Conservation (phyloP, 2,329 filamentous ascomycete species). For the Phyllachora maydis region DNA sequence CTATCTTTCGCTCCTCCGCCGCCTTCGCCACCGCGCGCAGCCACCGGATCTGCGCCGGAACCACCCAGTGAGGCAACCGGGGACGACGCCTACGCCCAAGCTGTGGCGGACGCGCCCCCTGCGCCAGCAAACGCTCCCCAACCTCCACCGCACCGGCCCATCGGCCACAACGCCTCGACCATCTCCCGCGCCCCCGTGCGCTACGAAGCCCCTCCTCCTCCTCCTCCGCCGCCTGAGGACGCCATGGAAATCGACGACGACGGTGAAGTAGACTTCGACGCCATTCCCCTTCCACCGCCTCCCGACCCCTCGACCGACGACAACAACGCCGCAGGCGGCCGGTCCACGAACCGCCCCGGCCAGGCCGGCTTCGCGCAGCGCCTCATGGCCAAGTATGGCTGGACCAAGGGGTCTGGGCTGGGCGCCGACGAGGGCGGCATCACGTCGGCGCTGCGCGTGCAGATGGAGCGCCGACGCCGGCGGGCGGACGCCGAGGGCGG, state of each 20-base stretch:
- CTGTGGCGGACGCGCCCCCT: constrained; percentile 18
- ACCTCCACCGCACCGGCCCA: constrained; percentile 11
- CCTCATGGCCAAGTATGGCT: constrained; percentile 85
- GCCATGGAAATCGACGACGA: constrained; percentile 18
- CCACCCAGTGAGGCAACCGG: constrained; percentile 39
- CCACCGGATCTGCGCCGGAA: too few species aligned
- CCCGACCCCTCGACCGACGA: constrained; percentile 11
- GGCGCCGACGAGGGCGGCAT: constrained; percentile 72
- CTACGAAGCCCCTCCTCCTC: constrained; percentile 13
- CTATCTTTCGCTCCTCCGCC: constrained; percentile 37
- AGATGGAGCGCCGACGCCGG: constrained; percentile 74
- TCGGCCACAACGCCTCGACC: constrained; percentile 10
- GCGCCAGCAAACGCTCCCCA: constrained; percentile 12
- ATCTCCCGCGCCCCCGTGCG: constrained; percentile 10
- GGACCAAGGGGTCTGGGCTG: constrained; percentile 71
- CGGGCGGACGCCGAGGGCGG: constrained; percentile 60
- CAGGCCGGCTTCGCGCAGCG: constrained; percentile 73
- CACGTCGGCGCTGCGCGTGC: constrained; percentile 59
- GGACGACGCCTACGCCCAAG: constrained; percentile 50
- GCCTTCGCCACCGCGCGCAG: constrained; percentile 21
- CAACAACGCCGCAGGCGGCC: constrained; percentile 17
- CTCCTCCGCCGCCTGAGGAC: constrained; percentile 13
- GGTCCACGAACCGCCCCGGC: constrained; percentile 51
- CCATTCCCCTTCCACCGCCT: constrained; percentile 22
- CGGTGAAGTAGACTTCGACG: constrained; percentile 11